Base-by-base conservation (phyloP, 352 stramenopile genomes). In the Pythium oligandrum region DNA sequence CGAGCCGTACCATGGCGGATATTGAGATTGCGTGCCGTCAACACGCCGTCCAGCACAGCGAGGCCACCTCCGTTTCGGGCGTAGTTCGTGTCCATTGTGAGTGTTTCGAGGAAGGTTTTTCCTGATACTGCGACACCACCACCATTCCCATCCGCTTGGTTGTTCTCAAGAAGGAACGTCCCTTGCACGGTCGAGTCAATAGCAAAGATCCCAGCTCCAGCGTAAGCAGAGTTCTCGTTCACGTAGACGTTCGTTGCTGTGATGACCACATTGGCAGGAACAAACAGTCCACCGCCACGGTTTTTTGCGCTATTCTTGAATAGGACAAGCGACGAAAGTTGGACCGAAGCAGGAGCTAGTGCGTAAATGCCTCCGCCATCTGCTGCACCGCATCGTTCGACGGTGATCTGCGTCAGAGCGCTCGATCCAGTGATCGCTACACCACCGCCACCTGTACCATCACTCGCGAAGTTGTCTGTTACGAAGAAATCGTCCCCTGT, bases 281-380 rank as follows among this genome's bases (percentile, higher is more conserved):
- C 17, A 26, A 26, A 26, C 17, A 26, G 17, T 26, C 17, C 17
- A 26, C 17, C 17, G 17, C 17, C 17, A 26, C 17, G 17, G 17
- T 26, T 26, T 26, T 26, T 26, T 26, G 17, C 17, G 0, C 17
- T 26, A 26, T 26, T 26, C 17, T 26, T 26, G 17, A 26, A 26
- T 26, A 26, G 17, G 17, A 26, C 17, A 26, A 26, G 17, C 17
- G 17, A 26, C 17, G 17, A 26, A 0, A 26, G 17, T 26, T 26
- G 17, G 17, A 26, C 17, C 17, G 17, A 26, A 26, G 17, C 17
- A 26, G 17, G 17, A 0, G 17, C 17, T 26, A 26, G 17, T 26
- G 17, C 38, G 59, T 57, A 66, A 31, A 62, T 31, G 12, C 59
- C 59, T 12, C 59, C 59, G 26, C 59, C 59, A 8, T 40, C 11